Conservation (phyloP, 257 asterid genomes). For the Nicotiana knightiana region DNA sequence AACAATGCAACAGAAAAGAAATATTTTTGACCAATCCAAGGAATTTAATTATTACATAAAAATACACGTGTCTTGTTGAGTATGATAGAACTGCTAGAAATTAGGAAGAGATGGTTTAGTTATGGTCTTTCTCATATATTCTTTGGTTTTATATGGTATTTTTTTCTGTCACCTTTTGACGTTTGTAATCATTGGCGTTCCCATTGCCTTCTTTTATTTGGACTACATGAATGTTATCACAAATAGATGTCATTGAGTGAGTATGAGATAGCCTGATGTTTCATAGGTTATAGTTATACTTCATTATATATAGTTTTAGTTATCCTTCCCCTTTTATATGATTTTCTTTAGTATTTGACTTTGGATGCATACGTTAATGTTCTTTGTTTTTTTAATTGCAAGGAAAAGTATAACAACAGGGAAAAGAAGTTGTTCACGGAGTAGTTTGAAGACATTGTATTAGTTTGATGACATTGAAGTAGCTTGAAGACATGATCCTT, state of each 20-base stretch:
- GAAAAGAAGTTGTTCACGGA: no score
- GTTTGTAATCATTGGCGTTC: neutral
- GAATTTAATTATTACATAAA: neutral
- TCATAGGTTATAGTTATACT: neutral
- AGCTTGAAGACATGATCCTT: no score
- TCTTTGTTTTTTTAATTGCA: no score
- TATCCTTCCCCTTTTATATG: no score
- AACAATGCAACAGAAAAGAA: neutral
- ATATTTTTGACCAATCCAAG: neutral
- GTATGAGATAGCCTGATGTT: neutral
- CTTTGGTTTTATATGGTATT: neutral
- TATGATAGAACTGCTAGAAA: neutral
- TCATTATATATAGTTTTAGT: neutral
- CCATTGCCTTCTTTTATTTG: neutral
- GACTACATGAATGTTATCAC: neutral
- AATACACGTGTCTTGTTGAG: neutral
- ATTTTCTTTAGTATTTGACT: no score
- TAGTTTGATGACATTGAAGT: no score
- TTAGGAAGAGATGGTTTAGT: neutral
- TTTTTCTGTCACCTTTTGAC: neutral
- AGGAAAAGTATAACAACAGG: no score
- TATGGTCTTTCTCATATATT: neutral
- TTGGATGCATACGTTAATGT: no score
- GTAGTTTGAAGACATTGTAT: no score
- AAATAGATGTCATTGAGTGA: neutral